Percentiles rank a stretch among this genome's conserved stretches.
These are phyloP conservation scores for Lactarius tabidus DNA, from an alignment of 768 basidiomycete genomes.

Conservation along the genomic window DNA sequence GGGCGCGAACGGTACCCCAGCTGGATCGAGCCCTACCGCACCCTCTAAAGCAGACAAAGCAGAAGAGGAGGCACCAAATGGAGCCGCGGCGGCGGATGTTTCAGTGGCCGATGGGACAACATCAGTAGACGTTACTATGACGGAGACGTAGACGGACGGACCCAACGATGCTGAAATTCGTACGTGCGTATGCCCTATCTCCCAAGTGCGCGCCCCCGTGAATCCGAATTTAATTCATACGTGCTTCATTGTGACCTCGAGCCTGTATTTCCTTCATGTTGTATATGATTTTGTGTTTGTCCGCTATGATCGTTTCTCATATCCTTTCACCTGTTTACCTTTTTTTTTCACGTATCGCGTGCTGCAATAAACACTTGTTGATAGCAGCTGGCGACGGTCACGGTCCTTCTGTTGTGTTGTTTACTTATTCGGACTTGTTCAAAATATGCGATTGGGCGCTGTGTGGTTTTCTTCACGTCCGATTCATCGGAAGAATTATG, in stretches of 20 bases:
- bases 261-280: slow-evolving; percentile 17
- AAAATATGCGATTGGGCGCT: neutral
- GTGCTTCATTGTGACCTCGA: slow-evolving; percentile 6
- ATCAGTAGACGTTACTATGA: slow-evolving; percentile 22
- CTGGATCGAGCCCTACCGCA: slow-evolving; percentile 19
- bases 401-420: slow-evolving; percentile 9
- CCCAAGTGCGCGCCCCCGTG: slow-evolving; percentile 1
- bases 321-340: neutral
- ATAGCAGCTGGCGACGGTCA: neutral
- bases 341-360: slow-evolving; percentile 3
- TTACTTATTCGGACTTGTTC: neutral
- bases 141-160: slow-evolving; percentile 15
- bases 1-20: slow-evolving; percentile 17
- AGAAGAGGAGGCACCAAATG: slow-evolving; percentile 17
- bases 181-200: slow-evolving; percentile 1
- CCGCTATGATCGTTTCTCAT: slow-evolving; percentile 11
- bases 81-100: slow-evolving; percentile 1
- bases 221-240: slow-evolving; percentile 14
- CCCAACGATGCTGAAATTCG: neutral
- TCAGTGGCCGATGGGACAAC: slow-evolving; percentile 21
- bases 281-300: slow-evolving; percentile 20
- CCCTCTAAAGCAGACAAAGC: slow-evolving; percentile 14
- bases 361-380: slow-evolving; percentile 14
- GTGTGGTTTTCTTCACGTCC: neutral
- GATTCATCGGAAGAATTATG: neutral